Conservation (phyloP, 257 asterid species). For the Solanum microdontum region DNA sequence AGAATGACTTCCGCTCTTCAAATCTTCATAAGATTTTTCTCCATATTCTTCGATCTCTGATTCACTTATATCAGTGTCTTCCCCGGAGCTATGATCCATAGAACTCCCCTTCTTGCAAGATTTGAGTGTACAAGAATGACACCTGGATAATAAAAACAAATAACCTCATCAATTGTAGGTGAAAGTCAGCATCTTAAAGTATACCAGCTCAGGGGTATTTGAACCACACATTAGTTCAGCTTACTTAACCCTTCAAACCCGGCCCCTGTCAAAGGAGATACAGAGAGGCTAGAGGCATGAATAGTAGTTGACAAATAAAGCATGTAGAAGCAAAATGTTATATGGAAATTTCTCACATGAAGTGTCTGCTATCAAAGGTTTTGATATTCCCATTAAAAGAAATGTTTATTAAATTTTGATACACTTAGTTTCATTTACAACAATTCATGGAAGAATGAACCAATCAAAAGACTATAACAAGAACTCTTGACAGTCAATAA, state of each 20-base stretch:
- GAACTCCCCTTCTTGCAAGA: slow-evolving; percentile 3
- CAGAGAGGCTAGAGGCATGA: not conserved
- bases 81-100: slow-evolving; percentile 20
- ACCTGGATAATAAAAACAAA: not conserved
- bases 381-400: not conserved
- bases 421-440: not conserved
- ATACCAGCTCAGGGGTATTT: not conserved
- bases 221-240: not conserved
- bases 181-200: not conserved
- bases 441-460: not conserved
- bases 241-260: not conserved
- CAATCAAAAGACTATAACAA: not conserved
- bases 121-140: not conserved
- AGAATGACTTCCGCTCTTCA: slow-evolving; percentile 51
- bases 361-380: not conserved
- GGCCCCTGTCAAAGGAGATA: not conserved
- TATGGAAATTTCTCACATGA: not conserved
- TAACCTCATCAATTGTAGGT: not conserved
- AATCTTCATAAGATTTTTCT: slow-evolving; percentile 20
- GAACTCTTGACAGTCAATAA: not conserved
- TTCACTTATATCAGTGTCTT: slow-evolving; percentile 35
- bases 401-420: not conserved
- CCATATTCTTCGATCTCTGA: slow-evolving; percentile 31
- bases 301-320: not conserved
- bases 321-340: not conserved